phyloP scores from a whole-genome alignment of 768 basidiomycete species.

The Lentinula detonsa region DNA sequence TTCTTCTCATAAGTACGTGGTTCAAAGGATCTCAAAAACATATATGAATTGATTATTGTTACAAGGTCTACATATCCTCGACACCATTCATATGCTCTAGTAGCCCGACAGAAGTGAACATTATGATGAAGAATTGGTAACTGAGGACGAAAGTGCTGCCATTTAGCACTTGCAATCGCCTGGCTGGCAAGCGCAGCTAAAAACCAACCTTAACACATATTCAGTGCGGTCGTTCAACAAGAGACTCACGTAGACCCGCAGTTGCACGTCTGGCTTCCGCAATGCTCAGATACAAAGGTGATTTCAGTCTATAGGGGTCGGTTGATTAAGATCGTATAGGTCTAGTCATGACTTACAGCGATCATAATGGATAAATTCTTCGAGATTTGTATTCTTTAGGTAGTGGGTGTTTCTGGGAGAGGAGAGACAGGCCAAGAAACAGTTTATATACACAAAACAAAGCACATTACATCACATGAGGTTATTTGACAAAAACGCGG shows the following conservation, averaged over 20 bases:
- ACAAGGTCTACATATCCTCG: too few relatives aligned
- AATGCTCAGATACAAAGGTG: neutral
- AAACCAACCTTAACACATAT: neutral
- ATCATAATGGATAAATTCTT: neutral
- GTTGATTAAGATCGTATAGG: neutral
- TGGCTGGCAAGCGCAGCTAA: slow-evolving; percentile 1
- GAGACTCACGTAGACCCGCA: neutral
- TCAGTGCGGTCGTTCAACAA: neutral
- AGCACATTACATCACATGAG: neutral
- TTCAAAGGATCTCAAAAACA: too few relatives aligned
- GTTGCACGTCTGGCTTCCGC: neutral
- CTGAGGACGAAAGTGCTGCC: too few relatives aligned
- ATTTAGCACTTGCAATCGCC: slow-evolving; percentile 5
- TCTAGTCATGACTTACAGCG: neutral
- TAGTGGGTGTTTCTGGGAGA: neutral
- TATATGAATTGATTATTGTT: too few relatives aligned
- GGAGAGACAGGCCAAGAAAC: neutral
- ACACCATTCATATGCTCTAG: too few relatives aligned
- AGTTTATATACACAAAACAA: neutral
- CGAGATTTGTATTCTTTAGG: neutral
- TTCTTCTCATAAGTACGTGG: too few relatives aligned
- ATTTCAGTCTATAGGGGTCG: neutral
- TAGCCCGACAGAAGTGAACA: too few relatives aligned
- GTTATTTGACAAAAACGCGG: neutral
- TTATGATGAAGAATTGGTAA: too few relatives aligned